Conservation (phyloP, 2,329 filamentous ascomycete genomes). For the Alternaria conjuncta region DNA sequence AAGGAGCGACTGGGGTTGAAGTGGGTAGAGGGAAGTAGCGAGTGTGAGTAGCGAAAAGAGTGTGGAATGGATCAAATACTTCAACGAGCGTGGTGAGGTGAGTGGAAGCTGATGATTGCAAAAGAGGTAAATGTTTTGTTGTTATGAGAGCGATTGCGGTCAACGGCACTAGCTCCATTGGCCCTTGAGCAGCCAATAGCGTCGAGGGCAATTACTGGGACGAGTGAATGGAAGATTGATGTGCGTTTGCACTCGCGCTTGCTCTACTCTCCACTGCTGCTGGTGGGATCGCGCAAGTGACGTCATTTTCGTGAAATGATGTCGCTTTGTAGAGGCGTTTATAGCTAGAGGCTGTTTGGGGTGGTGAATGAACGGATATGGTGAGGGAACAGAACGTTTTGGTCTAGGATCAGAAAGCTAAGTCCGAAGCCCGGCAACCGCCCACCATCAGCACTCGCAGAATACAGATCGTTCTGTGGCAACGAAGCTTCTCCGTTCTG, state of each 20-base stretch:
- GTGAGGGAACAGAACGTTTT: background rate
- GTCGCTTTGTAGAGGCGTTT: background rate
- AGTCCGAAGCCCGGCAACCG: background rate
- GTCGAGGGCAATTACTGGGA: background rate
- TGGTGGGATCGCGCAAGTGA: background rate
- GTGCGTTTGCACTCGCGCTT: constrained; percentile 15
- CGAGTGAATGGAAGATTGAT: constrained; percentile 5
- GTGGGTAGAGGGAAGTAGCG: background rate
- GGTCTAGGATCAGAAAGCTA: background rate
- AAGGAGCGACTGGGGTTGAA: background rate
- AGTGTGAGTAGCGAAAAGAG: background rate
- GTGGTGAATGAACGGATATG: background rate
- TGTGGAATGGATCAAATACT: background rate
- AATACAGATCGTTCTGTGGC: background rate
- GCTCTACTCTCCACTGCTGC: background rate
- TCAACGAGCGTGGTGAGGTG: constrained; percentile 8
- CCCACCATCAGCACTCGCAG: background rate
- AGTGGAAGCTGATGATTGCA: background rate
- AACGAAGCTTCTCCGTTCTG: background rate
- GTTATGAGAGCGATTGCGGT: constrained; percentile 2
- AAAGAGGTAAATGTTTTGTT: constrained; percentile 7
- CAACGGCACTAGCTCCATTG: constrained; percentile 4
- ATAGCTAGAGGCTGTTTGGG: background rate
- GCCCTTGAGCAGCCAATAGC: constrained; percentile 9
- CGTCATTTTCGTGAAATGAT: background rate